Base-by-base conservation (phyloP, 768 basidiomycete species). In the Erythrobasidium yunnanense region DNA sequence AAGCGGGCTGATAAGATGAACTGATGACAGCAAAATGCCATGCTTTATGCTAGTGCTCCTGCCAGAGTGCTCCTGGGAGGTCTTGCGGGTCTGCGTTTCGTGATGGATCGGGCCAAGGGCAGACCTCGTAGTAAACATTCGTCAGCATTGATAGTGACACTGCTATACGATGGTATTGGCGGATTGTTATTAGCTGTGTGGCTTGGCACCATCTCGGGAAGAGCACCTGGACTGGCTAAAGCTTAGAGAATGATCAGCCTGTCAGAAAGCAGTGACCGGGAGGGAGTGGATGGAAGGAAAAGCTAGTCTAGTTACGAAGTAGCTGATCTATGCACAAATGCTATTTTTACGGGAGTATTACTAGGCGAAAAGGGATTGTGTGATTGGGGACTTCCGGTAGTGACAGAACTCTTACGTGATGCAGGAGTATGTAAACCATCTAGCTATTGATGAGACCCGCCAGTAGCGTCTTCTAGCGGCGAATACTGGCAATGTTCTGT, bases 401-500 rank as follows among this genome's bases (percentile, higher is more conserved):
- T n/a, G n/a, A n/a, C n/a, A n/a, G n/a, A n/a, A n/a, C n/a, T n/a
- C n/a, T n/a, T n/a, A n/a, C n/a, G n/a, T n/a, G n/a, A n/a, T n/a
- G n/a, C n/a, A n/a, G n/a, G n/a, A n/a, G n/a, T n/a, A n/a, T n/a
- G n/a, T n/a, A n/a, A n/a, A n/a, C n/a, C n/a, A n/a, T n/a, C n/a
- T n/a, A n/a, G n/a, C n/a, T n/a, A n/a, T n/a, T n/a, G n/a, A n/a
- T n/a, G n/a, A n/a, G n/a, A n/a, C n/a, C n/a, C n/a, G n/a, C n/a
- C n/a, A n/a, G n/a, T n/a, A n/a, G n/a, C n/a, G n/a, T n/a, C n/a
- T n/a, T n/a, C n/a, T n/a, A n/a, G n/a, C n/a, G n/a, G n/a, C n/a
- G n/a, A n/a, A 63, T 63, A 23, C 60, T 51, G 17, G 60, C 52
- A 23, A 63, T 34, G 46, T 63, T 63, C 29, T 63, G 45, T 20